phyloP scores from a whole-genome alignment of 2,329 filamentous ascomycete genomes.

The Hyphodiscus sp. region DNA sequence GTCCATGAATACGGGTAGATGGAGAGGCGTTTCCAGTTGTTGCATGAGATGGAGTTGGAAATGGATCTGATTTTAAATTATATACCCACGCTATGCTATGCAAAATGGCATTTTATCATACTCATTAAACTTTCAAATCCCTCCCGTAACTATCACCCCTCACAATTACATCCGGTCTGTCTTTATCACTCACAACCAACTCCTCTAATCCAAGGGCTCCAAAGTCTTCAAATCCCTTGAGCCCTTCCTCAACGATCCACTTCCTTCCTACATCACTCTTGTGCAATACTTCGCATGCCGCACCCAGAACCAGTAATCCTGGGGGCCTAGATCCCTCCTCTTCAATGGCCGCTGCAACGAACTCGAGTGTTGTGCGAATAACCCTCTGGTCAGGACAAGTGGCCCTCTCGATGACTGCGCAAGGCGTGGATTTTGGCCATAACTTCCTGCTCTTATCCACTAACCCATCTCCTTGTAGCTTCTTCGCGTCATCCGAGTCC shows the following conservation, averaged over 20 bases:
- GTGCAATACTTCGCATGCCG: conserved; percentile 73
- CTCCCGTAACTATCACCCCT: conserved; percentile 15
- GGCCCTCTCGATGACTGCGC: conserved; percentile 87
- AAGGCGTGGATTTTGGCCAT: conserved; percentile 77
- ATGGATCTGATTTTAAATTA: not conserved
- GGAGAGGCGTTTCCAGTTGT: not conserved
- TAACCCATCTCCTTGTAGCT: conserved; percentile 29
- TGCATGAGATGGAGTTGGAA: not conserved
- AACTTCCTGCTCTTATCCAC: conserved; percentile 32
- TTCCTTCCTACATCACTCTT: conserved; percentile 49
- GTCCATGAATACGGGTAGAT: not conserved
- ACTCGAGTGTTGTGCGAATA: conserved; percentile 75
- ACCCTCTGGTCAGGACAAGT: conserved; percentile 93
- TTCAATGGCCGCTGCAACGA: conserved; percentile 77
- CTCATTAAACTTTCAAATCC: conserved; percentile 15
- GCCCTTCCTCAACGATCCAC: conserved; percentile 87
- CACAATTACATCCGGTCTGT: conserved; percentile 7
- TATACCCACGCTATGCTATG: not conserved
- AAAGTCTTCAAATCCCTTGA: conserved; percentile 58
- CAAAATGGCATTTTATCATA: not conserved
- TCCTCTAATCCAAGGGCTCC: conserved; percentile 15
- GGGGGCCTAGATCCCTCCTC: conserved; percentile 84
- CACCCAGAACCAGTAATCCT: conserved; percentile 78
- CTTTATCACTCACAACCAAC: conserved; percentile 4
- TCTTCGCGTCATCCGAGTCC: conserved; percentile 32